Evolutionary conservation across 208 protist genomes (phyloP).

Genomic region (Trypanosomatidae sp.): DNA sequence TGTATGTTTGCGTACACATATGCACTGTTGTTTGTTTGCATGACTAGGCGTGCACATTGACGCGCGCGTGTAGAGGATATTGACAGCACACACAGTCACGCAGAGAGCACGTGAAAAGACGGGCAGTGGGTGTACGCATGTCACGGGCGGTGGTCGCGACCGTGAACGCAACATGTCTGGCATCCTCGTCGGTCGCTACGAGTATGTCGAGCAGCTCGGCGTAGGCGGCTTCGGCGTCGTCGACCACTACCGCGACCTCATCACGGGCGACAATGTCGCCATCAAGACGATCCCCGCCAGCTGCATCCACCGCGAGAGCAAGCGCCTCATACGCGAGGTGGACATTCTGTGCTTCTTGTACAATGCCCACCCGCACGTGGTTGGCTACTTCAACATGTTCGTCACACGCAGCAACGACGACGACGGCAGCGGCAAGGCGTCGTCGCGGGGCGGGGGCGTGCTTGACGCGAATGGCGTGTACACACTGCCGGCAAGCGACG

Average conservation of each 20-base stretch:
- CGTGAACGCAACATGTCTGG: slow-evolving; percentile 5
- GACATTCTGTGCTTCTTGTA: slow-evolving; percentile 94
- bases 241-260: slow-evolving; percentile 86
- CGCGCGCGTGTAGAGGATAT: too few relatives aligned
- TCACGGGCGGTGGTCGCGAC: not conserved
- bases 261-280: slow-evolving; percentile 65
- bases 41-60: too few relatives aligned
- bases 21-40: too few relatives aligned
- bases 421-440: slow-evolving; percentile 3
- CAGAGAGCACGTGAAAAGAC: too few relatives aligned
- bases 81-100: too few relatives aligned
- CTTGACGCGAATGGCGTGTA: not conserved
- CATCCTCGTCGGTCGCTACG: slow-evolving; percentile 62
- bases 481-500: slow-evolving; percentile 8
- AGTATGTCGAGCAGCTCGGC: slow-evolving; percentile 45
- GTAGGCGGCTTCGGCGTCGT: slow-evolving; percentile 96
- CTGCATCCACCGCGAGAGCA: slow-evolving; percentile 85
- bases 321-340: slow-evolving; percentile 91
- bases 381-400: slow-evolving; percentile 92
- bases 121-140: not conserved
- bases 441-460: slow-evolving; percentile 21
- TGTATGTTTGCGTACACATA: too few relatives aligned
- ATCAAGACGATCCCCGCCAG: slow-evolving; percentile 84
- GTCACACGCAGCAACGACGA: slow-evolving; percentile 36
- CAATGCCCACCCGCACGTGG: slow-evolving; percentile 87